Evolutionary conservation across 2,329 filamentous ascomycete genomes (phyloP).

Genomic region (Penicillium frequentans): DNA sequence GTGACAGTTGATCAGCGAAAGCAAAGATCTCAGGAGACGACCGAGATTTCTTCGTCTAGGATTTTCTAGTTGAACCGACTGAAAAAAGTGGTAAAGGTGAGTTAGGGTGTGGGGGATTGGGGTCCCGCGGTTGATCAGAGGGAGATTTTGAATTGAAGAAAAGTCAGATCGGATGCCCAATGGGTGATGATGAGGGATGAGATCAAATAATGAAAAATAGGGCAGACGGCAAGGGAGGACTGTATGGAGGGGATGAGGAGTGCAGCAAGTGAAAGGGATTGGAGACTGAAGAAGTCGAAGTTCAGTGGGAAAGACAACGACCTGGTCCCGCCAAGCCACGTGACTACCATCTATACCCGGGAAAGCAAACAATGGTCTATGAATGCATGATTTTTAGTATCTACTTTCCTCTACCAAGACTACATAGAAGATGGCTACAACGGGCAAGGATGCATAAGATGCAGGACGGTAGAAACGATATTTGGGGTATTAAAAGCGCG

Average conservation of each 20-base stretch:
- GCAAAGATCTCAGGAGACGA: not conserved
- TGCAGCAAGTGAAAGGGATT: constrained; percentile 11
- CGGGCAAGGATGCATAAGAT: not conserved
- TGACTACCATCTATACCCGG: constrained; percentile 1
- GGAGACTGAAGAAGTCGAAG: constrained; percentile 9
- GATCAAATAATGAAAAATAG: not conserved
- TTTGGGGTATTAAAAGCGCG: constrained; percentile 5
- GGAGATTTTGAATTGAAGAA: not conserved
- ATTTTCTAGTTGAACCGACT: not conserved
- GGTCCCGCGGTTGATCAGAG: constrained; percentile 2
- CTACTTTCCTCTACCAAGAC: not conserved
- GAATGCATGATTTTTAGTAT: not conserved
- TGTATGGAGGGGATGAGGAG: not conserved
- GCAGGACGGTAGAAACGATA: not conserved
- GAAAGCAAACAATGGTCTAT: not conserved
- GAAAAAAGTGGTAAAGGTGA: not conserved
- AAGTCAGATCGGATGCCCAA: constrained; percentile 4
- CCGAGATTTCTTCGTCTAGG: not conserved
- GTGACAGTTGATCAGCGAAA: not conserved
- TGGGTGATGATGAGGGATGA: not conserved
- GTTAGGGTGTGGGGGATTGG: not conserved
- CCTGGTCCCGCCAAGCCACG: constrained; percentile 8
- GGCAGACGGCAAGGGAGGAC: not conserved
- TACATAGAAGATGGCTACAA: too few relatives aligned
- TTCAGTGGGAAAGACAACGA: constrained; percentile 12